Percentiles rank a stretch among this genome's conserved stretches.
Evolutionary conservation across 2,329 filamentous ascomycete species (phyloP).

Genomic region (Fusarium phyllophilum): DNA sequence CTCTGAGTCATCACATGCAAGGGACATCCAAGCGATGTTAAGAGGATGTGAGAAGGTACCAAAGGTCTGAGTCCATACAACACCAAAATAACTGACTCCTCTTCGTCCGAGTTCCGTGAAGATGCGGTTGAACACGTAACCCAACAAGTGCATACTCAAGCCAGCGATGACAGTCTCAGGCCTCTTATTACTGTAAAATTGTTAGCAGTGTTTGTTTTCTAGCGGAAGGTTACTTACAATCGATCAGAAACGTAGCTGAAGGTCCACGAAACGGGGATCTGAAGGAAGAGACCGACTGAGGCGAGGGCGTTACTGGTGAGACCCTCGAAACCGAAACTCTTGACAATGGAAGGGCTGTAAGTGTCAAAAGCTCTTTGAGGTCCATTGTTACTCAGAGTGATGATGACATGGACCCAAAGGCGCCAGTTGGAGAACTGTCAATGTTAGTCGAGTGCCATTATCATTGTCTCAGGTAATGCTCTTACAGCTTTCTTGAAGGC

Average conservation of each 20-base stretch:
- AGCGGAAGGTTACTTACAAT: conserved; percentile 51
- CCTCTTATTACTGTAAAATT: conserved; percentile 52
- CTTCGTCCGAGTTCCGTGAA: conserved; percentile 58
- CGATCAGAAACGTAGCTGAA: conserved; percentile 65
- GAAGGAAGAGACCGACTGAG: conserved; percentile 63
- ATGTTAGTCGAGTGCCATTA: neutral
- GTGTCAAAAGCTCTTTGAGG: conserved; percentile 60
- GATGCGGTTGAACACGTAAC: conserved; percentile 64
- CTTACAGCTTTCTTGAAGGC: conserved; percentile 58
- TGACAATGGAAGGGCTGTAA: conserved; percentile 65
- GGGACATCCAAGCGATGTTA: conserved; percentile 69
- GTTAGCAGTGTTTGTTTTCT: fast-evolving
- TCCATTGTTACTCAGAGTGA: conserved; percentile 61
- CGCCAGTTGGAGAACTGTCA: conserved; percentile 59
- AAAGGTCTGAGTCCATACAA: conserved; percentile 66
- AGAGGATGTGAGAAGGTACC: conserved; percentile 65
- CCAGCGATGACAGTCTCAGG: conserved; percentile 64
- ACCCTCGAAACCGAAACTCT: conserved; percentile 60
- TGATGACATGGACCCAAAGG: conserved; percentile 62
- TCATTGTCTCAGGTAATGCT: neutral
- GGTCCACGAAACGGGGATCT: conserved; percentile 61
- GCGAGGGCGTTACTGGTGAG: conserved; percentile 64
- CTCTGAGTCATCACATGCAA: conserved; percentile 66
- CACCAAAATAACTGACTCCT: conserved; percentile 62
- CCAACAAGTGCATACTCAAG: conserved; percentile 58